Base-by-base conservation (phyloP, 768 basidiomycete genomes). In the Zangia roseola region DNA sequence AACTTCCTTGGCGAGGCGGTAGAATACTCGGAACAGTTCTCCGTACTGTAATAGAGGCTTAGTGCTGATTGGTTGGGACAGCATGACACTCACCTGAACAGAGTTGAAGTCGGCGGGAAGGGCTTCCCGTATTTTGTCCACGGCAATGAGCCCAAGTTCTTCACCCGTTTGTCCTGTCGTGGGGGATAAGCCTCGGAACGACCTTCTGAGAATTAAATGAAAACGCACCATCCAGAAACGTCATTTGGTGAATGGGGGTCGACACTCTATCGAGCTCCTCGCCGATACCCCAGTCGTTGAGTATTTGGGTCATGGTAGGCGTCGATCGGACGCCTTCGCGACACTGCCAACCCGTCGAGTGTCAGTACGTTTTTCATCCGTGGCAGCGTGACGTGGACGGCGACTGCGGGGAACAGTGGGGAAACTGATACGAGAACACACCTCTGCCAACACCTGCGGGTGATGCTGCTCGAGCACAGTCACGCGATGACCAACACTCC, bases 241-340 rank as follows among this genome's bases (percentile, higher is more conserved):
- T 26, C 13, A 64, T 50, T 21, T 49, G 53, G 3, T 31, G 9
- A 8, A 59, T 54, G n/a, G 40, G 55, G 14, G 59, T 45, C 0
- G 64, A 37, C 6, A 71, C 65, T 23, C 68, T 65, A 6, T 69
- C 61, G 34, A 84, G 58, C 10, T 61, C 56, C 28, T 77, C 72
- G 14, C 65, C 73, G 1, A 80, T 67, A 13, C 77, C 80, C 82
- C 83, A 84, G 38, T 77, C 69, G 25, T 69, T 60, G 36, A 84
- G 62, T 1, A 83, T 63, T 28, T 74, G 72, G 30, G 79, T 80
- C 75, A 83, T 74, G 52, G 82, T 80, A 1, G 83, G 81, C n/a
- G 79, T 76, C 0, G 76, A 70, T 12, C 74, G 72, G 14, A 76
- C 58, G 21, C 72, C 74, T 6, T 67, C 71, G 14, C 60, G 61